Conservation (phyloP, 2,329 filamentous ascomycete species). For the Botryosphaeria agaves region DNA sequence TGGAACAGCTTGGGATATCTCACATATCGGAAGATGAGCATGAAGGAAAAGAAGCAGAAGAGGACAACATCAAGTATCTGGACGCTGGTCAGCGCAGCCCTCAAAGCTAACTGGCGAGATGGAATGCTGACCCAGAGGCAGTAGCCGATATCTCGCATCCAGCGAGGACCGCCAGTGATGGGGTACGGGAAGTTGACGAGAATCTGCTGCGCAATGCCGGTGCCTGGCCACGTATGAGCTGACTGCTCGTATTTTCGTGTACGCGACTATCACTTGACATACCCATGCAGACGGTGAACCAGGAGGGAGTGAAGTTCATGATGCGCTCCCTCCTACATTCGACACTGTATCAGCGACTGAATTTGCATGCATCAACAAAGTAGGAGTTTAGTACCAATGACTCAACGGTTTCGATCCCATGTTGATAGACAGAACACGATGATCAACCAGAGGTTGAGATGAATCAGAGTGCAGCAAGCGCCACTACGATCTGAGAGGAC, state of each 20-base stretch:
- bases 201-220: neutral
- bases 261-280: neutral
- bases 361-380: too few species aligned
- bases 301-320: conserved; percentile 1
- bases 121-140: neutral
- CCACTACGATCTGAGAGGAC: too few species aligned
- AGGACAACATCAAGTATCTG: conserved; percentile 9
- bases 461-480: too few species aligned
- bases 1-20: conserved; percentile 6
- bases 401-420: too few species aligned
- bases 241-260: neutral
- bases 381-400: too few species aligned
- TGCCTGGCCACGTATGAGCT: neutral
- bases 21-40: conserved; percentile 6
- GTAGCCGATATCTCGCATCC: conserved; percentile 1
- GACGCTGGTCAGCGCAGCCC: too few species aligned
- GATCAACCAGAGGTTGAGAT: too few species aligned
- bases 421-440: too few species aligned
- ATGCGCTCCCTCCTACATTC: conserved; percentile 1
- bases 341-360: too few species aligned
- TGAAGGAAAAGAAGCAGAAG: conserved; percentile 7
- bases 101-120: too few species aligned
- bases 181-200: conserved; percentile 1
- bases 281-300: conserved; percentile 2
- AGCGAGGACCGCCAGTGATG: neutral